Evolutionary conservation across 2,329 filamentous ascomycete species (phyloP), one percentile per base, ranked within the genome.

Genomic region (Didymosphaeria variabile): DNA sequence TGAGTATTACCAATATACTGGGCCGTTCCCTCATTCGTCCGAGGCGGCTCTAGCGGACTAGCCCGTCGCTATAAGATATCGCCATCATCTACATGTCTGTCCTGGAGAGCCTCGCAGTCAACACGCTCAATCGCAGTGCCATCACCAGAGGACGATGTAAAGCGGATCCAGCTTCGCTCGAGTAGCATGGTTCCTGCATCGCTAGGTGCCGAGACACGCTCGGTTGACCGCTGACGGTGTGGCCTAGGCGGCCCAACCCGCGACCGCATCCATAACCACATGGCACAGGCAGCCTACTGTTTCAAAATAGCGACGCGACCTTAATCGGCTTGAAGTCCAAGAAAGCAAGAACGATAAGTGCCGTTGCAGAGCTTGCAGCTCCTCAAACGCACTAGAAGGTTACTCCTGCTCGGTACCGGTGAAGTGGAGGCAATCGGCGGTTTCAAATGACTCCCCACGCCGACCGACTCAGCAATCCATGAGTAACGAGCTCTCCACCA

Each of bases 401-500:
- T 31, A 23, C 23, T 55, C 52, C 23, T 45, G 17, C 38, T 55
- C 53, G 53, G 42, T 55, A 45, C 53, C 53, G 17, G 23, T 19
- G 13, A 55, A 42, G 53, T 31, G 32, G 31, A 21, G 29, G 40
- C 31, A 36, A 19, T 36, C 29, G 53, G 42, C 40, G n/a, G 53
- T 55, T 55, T 55, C 53, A 55, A 26, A 36, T n/a, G 38, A 54
- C 52, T 34, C 26, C 47, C 38, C 52, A 46, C 52, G 52, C 52
- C 15, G 26, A 46, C 3, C 52, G 26, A 45, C 29, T 55, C 26
- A 12, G 32, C 15, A 36, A 51, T 15, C 15, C 21, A 19, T 21
- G 21, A 21, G 17, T 31, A 36, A n/a, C 31, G 47, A 40, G 17
- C 15, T 40, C 38, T n/a, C 38, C 38, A 17, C 5, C 38, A 29